These are phyloP conservation scores for Salvia splendens DNA, from an alignment of 257 asterid species.

Conservation along the genomic window DNA sequence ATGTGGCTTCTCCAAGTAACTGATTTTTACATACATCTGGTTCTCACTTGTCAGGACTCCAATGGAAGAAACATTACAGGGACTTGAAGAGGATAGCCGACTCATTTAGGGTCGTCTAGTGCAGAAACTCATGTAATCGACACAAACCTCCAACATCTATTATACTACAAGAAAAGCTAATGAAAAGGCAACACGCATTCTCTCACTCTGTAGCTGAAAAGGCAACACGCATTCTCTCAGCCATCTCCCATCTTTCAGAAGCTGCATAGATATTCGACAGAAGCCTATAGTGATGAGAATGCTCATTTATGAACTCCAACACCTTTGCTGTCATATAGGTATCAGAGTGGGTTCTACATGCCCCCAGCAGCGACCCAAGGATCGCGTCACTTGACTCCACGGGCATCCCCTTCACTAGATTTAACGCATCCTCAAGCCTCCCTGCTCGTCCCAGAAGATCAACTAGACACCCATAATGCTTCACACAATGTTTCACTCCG, in stretches of 20 bases:
- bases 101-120: conserved; percentile 73
- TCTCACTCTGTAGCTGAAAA: conserved; percentile 47
- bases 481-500: conserved; percentile 52
- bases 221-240: conserved; percentile 53
- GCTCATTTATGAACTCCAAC: conserved; percentile 41
- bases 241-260: conserved; percentile 78
- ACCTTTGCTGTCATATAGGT: conserved; percentile 44
- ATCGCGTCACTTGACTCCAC: conserved; percentile 57
- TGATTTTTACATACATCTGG: background rate
- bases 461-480: conserved; percentile 77
- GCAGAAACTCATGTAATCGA: background rate
- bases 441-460: conserved; percentile 83
- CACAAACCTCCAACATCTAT: background rate
- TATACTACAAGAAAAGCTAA: conserved; percentile 23
- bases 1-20: background rate
- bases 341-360: conserved; percentile 61
- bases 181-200: no score
- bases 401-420: conserved; percentile 62
- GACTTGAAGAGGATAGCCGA: conserved; percentile 82
- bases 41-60: conserved; percentile 83
- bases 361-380: conserved; percentile 74
- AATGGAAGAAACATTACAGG: conserved; percentile 90
- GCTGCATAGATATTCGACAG: conserved; percentile 71
- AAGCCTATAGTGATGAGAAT: conserved; percentile 46
- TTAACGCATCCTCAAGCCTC: conserved; percentile 60